These are phyloP conservation scores for Pterocarpus macrocarpus DNA, from an alignment of 306 rosid species.

Conservation along the genomic window DNA sequence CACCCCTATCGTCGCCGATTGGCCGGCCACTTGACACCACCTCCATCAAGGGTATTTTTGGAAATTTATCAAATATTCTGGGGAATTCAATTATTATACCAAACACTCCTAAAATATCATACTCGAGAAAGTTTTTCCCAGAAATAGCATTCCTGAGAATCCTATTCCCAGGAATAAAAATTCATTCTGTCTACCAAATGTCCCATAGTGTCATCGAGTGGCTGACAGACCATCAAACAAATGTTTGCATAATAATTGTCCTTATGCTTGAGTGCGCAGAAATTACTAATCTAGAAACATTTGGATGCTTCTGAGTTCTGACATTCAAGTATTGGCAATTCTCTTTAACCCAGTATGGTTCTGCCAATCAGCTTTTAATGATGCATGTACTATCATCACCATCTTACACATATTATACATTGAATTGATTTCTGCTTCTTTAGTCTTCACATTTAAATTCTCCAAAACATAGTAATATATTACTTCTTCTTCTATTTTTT, in stretches of 20 bases:
- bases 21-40: no score
- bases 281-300: background rate
- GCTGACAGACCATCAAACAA: conserved; percentile 4
- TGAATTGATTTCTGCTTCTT: background rate
- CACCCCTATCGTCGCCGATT: no score
- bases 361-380: conserved; percentile 7
- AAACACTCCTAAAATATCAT: no score
- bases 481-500: background rate
- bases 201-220: background rate
- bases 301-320: background rate
- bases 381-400: background rate
- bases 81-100: no score
- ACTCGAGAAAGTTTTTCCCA: no score
- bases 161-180: no score
- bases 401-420: background rate
- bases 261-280: background rate
- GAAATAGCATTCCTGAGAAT: no score
- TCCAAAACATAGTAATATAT: background rate
- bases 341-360: background rate
- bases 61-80: no score
- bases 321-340: background rate
- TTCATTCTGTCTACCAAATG: no score
- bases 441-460: background rate
- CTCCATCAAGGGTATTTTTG: no score
- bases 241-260: conserved; percentile 5